A percentile compares a stretch with the other conserved stretches of the same genome.
These are phyloP conservation scores for Paraphaeosphaeria minitans DNA, from an alignment of 2,329 filamentous ascomycete genomes.

Conservation along the genomic window DNA sequence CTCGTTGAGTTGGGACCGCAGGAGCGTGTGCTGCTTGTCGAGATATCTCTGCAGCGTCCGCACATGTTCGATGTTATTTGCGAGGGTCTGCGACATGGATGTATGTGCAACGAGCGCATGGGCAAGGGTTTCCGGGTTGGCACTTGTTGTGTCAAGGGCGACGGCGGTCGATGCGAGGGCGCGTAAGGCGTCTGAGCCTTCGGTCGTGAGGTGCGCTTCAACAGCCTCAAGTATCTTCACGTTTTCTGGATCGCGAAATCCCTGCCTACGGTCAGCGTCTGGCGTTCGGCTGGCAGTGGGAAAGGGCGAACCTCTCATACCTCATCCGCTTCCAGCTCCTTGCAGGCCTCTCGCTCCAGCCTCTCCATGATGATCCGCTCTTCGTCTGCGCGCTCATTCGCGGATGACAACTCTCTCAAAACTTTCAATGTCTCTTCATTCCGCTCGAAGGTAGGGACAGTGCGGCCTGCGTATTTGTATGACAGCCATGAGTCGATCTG, in stretches of 20 bases:
- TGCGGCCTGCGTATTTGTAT: slow-evolving; percentile 68
- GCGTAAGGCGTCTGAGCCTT: slow-evolving; percentile 37
- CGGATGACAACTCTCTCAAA: slow-evolving; percentile 72
- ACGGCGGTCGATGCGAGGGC: slow-evolving; percentile 47
- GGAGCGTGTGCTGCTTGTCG: slow-evolving; percentile 34
- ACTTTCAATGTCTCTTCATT: slow-evolving; percentile 81
- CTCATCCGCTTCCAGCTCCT: slow-evolving; percentile 53
- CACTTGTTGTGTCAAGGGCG: slow-evolving; percentile 41
- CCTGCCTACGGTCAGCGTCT: slow-evolving; percentile 21
- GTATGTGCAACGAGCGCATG: slow-evolving; percentile 44
- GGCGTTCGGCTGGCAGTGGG: slow-evolving; percentile 15
- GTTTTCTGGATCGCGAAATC: slow-evolving; percentile 23
- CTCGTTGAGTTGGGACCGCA: slow-evolving; percentile 37
- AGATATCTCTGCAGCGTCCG: slow-evolving; percentile 42
- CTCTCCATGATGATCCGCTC: slow-evolving; percentile 63
- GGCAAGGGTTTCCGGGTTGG: slow-evolving; percentile 35
- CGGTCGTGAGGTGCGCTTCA: slow-evolving; percentile 31
- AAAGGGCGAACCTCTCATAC: slow-evolving; percentile 19
- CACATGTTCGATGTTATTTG: slow-evolving; percentile 41
- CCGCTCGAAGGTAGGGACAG: slow-evolving; percentile 78
- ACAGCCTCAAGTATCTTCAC: slow-evolving; percentile 33
- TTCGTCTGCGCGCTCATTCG: slow-evolving; percentile 80
- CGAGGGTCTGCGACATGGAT: slow-evolving; percentile 35
- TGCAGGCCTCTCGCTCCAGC: slow-evolving; percentile 65
- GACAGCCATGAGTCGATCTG: slow-evolving; percentile 83